These are phyloP conservation scores for Niveomyces coronatus DNA, from an alignment of 2,329 filamentous ascomycete species.

Conservation along the genomic window DNA sequence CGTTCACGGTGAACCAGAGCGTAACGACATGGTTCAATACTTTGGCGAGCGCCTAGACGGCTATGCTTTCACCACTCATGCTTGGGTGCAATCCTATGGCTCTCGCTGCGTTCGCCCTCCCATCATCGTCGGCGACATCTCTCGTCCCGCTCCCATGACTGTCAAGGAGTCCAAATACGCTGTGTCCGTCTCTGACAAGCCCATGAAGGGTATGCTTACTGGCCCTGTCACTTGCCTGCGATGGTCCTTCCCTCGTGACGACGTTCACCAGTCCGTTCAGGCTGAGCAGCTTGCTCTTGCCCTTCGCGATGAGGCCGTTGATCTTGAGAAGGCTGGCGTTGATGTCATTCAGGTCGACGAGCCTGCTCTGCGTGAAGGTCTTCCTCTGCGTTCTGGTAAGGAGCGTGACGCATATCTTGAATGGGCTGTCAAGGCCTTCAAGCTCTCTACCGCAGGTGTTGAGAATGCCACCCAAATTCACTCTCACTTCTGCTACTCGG, in stretches of 20 bases:
- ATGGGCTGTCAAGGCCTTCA: constrained; percentile 98
- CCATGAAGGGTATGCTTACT: constrained; percentile 99
- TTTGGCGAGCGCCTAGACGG: constrained; percentile 95
- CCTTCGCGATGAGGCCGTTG: constrained; percentile 94
- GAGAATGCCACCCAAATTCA: constrained; percentile 97
- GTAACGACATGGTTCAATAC: constrained; percentile 99
- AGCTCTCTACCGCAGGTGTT: constrained; percentile 85
- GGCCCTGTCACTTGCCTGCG: constrained; percentile 96
- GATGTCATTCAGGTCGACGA: constrained; percentile 99
- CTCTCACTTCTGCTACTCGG: constrained; percentile 99
- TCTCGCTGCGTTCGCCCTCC: constrained; percentile 97
- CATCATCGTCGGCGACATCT: constrained; percentile 98
- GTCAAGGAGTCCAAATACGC: constrained; percentile 99
- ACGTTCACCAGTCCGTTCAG: constrained; percentile 98
- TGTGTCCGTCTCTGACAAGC: constrained; percentile 90
- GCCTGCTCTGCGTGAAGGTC: constrained; percentile 97
- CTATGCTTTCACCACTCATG: constrained; percentile 98
- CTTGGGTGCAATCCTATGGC: constrained; percentile 97
- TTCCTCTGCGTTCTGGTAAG: constrained; percentile 84
- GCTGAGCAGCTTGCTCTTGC: constrained; percentile 97
- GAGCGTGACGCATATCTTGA: constrained; percentile 95
- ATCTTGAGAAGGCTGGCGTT: constrained; percentile 93
- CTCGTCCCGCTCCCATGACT: constrained; percentile 92
- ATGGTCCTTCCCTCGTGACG: constrained; percentile 99
- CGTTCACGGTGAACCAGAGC: constrained; percentile 98